Base-by-base conservation (phyloP, 257 asterid species). In the Solanum ossicruentum region DNA sequence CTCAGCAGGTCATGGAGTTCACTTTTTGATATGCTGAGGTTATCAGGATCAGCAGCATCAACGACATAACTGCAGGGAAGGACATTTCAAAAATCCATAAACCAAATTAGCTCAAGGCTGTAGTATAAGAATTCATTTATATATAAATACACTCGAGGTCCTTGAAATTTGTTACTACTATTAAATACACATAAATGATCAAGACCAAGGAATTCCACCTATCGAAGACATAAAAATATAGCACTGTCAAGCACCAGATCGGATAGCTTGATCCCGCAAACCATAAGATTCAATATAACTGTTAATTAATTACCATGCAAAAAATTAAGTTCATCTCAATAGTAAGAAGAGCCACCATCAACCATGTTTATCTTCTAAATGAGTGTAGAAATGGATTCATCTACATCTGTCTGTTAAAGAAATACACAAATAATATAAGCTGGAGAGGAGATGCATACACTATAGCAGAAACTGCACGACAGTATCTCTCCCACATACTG, bases 381-480 rank as follows among this genome's bases (percentile, higher is more conserved):
- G 26, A 77, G 61, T 26, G 45, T 26, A 77, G 15, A 49, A 52
- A 26, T 16, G 26, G 82, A 26, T 77, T 51, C 82, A 77, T 77
- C 60, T 3, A 13, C 43, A 75, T 49, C 45, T 77, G 26, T 75
- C 57, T 11, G 47, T 8, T 51, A 82, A 60, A 82, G 75, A 23
- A 28, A 78, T 11, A 23, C 17, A 2, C 17, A 2, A 6, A 23
- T 73, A n/a, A 21, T 7, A 12, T 12, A 8, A 81, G 56, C 10
- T 26, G 36, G 84, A 81, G 49, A 12, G 20, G 26, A 85, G 85
- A 80, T 82, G 84, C 95, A 58, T 93, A 96, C 98, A 96, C 99
- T 86, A 96, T 96, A 79, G 98, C 98, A 86, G 99, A 96, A 88
- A 96, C 99, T 60, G 98, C 95, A 73, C 99, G 99, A 82, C 99